Evolutionary conservation across 1,284 basidiomycete species (phyloP), one percentile per base, ranked within the genome.

Genomic region (Cryptococcus sp.): DNA sequence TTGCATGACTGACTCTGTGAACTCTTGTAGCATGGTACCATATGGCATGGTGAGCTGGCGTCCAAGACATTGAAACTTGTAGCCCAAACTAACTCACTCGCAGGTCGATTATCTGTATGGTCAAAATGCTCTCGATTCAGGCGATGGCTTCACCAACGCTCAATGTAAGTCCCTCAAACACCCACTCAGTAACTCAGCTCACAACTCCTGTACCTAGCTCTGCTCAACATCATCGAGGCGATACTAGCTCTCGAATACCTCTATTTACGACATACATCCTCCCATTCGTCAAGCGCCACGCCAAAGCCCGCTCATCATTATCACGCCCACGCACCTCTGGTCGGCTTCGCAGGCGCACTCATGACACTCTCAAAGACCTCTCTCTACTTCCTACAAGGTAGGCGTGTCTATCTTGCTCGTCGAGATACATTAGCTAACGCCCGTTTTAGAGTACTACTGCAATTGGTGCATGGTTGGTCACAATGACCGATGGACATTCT

Each of bases 311-410:
- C 82, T 3, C 56, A 58, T 22, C 37, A 37, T 5, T 70, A 70
- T 52, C 68, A 70, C 49, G 66, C 66, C 2, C 65, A 67, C 11
- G 72, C 69, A 2, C 83, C 89, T 0, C 67, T 95, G 40, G 72
- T 93, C 50, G 93, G 90, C 0, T 88, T 94, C 68, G 80, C 84
- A 13, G 81, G 85, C 0, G 86, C 83, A 1, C 74, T 83, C 13
- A 87, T 93, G 86, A 95, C 92, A 0, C 78, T 91, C 25, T 85
- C 85, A 59, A 94, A 94, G 81, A 95, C 92, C 0, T 74, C 86
- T 5, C 81, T 94, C n/a, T 95, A 93, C 76, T 85, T 84, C 82
- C 72, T 82, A 7, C 86, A 90, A 70, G 89, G 92, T 75, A 86
- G 50, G 64, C 54, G 11, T 5, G 13, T 13, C 46, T 45, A 40